Evolutionary conservation across 2,329 filamentous ascomycete species (phyloP), one percentile per base, ranked within the genome.

Genomic region (Bipolaris gigantea): DNA sequence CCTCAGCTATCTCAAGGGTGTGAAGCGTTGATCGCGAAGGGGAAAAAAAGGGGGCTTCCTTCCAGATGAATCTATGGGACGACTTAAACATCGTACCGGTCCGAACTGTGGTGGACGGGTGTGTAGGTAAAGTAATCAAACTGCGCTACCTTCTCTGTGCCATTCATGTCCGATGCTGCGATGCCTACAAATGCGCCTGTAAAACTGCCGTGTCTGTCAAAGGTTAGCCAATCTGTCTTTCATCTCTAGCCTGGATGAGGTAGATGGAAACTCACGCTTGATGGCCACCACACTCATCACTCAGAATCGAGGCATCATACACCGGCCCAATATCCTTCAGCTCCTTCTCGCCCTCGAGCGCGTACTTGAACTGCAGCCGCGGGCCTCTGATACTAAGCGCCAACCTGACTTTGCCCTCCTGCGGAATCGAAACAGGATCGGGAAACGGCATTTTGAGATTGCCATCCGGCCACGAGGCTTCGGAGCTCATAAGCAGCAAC

Each of bases 261-360:
- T 8, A 9, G 15, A 18, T 35, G 35, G 15, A 16, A 30, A 51
- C 52, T 55, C 3, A 55, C 52, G 75, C 78, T 56, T 81, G 79
- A 56, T 86, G 83, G 0, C 84, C 84, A 9, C 84, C 84, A 53
- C 84, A 87, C 72, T 87, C 85, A 61, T 87, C 85, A 10, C 79
- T 83, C 7, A 87, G 55, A 13, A 86, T 81, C 6, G 81, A 83
- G 0, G 84, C 84, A 60, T 87, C 83, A 40, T 81, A 80, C 1
- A 83, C 79, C 0, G 81, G 81, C 0, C 84, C 84, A 44, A 86
- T 75, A 56, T 77, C 71, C 63, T 76, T 75, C 55, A 83, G 32
- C 1, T 67, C 58, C 23, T 76, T 69, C 6, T 73, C 73, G 0
- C 75, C 79, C 21, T 78, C 78, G 0, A 85, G 65, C 0, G 80